Conservation (phyloP, 352 stramenopile species). For the Phytophthora agathidicida region DNA sequence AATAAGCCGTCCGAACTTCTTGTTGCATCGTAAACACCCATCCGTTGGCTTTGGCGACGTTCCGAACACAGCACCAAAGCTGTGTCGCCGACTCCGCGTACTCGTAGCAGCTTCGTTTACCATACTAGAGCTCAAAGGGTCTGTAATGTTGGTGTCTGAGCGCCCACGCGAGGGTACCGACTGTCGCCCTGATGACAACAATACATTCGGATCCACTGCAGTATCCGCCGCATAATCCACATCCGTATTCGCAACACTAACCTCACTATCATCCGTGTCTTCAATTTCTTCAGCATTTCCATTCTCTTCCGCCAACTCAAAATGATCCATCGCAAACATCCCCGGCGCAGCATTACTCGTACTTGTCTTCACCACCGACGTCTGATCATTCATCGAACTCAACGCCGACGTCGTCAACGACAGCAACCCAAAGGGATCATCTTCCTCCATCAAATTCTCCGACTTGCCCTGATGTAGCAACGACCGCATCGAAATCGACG, state of each 20-base stretch:
- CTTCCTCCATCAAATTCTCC: constrained; percentile 43
- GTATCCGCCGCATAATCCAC: constrained; percentile 26
- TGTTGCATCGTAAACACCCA: constrained; percentile 49
- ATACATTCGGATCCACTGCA: constrained; percentile 12
- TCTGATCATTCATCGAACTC: constrained; percentile 23
- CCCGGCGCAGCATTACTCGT: constrained; percentile 32
- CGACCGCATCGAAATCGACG: constrained; percentile 33
- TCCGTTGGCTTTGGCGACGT: constrained; percentile 12
- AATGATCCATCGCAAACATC: constrained; percentile 57
- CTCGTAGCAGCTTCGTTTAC: constrained; percentile 1
- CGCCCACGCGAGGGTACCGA: constrained; percentile 4
- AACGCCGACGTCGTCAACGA: constrained; percentile 57
- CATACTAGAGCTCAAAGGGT: constrained; percentile 26
- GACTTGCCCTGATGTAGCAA: constrained; percentile 47
- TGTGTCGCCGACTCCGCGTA: constrained; percentile 22
- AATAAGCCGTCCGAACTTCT: constrained; percentile 50
- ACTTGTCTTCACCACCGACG: not conserved
- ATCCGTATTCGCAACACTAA: constrained; percentile 19
- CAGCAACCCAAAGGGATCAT: constrained; percentile 51
- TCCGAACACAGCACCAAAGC: constrained; percentile 18
- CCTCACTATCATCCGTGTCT: constrained; percentile 27
- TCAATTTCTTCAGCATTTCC: constrained; percentile 32
- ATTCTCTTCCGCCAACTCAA: constrained; percentile 39
- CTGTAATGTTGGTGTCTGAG: constrained; percentile 24
- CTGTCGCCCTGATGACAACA: constrained; percentile 8